Evolutionary conservation across 345 rosid genomes (phyloP).

Genomic region (Clausena lansium): DNA sequence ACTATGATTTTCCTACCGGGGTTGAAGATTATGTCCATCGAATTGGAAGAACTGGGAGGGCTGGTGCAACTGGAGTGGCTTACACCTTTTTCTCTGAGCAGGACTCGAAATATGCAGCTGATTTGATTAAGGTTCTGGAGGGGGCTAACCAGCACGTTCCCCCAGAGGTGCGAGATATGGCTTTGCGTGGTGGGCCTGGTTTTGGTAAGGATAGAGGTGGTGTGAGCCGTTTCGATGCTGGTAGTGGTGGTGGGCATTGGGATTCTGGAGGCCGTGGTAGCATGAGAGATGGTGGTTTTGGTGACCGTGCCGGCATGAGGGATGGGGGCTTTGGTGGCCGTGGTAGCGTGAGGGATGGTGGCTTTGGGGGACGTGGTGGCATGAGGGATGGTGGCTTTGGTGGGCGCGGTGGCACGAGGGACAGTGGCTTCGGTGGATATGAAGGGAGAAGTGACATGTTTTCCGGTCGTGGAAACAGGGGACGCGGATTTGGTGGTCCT

Average conservation of each 20-base stretch:
- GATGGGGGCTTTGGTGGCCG: slow-evolving; percentile 52
- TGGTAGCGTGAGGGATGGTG: slow-evolving; percentile 52
- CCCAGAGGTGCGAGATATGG: slow-evolving; percentile 79
- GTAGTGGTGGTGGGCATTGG: slow-evolving; percentile 60
- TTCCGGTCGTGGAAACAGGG: slow-evolving; percentile 61
- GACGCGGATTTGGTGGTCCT: slow-evolving; percentile 68
- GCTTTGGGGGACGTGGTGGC: slow-evolving; percentile 30
- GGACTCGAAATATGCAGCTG: slow-evolving; percentile 84
- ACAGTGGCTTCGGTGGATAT: slow-evolving; percentile 43
- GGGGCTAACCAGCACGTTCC: slow-evolving; percentile 94
- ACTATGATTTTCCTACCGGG: slow-evolving; percentile 91
- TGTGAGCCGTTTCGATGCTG: slow-evolving; percentile 65
- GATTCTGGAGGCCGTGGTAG: slow-evolving; percentile 61
- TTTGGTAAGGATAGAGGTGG: slow-evolving; percentile 69
- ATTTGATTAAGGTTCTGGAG: slow-evolving; percentile 82
- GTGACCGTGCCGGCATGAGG: slow-evolving; percentile 46
- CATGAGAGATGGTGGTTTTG: slow-evolving; percentile 32
- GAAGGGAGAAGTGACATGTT: slow-evolving; percentile 51
- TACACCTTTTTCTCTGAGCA: slow-evolving; percentile 94
- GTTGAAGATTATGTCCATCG: slow-evolving; percentile 98
- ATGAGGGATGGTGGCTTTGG: slow-evolving; percentile 30
- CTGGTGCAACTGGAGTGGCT: slow-evolving; percentile 94
- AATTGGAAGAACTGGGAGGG: slow-evolving; percentile 98
- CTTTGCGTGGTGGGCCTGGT: slow-evolving; percentile 71
- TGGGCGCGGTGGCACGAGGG: slow-evolving; percentile 50